phyloP scores from a whole-genome alignment of 164 flowering plant genomes.

The Hamamelis virginiana region DNA sequence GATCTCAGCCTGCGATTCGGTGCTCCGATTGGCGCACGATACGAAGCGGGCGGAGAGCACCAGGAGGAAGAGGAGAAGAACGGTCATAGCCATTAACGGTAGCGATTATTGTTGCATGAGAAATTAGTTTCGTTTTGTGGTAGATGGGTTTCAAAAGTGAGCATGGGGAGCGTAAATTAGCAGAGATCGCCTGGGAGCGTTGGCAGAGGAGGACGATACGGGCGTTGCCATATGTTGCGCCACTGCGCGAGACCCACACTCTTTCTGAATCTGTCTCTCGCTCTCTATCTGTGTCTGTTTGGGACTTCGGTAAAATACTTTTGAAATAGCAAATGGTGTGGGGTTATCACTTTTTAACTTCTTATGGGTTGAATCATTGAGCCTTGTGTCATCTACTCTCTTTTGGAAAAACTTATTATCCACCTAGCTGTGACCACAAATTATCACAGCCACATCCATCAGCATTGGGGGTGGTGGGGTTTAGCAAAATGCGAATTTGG shows the following conservation, averaged over 20 bases:
- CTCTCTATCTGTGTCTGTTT: not conserved
- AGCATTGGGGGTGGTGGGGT: no score
- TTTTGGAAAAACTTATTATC: not conserved
- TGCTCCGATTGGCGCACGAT: no score
- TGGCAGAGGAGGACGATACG: conserved; percentile 5
- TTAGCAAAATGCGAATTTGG: no score
- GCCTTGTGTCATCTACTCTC: conserved; percentile 10
- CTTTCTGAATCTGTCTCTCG: not conserved
- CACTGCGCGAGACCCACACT: not conserved
- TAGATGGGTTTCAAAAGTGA: not conserved
- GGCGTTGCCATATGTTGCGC: conserved; percentile 17
- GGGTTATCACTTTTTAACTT: conserved; percentile 17
- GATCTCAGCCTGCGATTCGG: conserved; percentile 4
- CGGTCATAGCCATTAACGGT: not conserved
- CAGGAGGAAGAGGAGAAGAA: conserved; percentile 3
- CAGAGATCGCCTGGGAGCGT: conserved; percentile 9
- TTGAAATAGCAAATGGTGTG: conserved; percentile 12
- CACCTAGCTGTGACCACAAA: no score
- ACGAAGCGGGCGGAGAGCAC: conserved; percentile 11
- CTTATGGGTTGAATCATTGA: conserved; percentile 30
- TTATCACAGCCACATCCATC: no score
- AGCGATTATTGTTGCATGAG: not conserved
- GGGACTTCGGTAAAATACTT: conserved; percentile 7
- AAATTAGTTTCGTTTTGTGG: not conserved
- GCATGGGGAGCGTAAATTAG: conserved; percentile 19